Conservation (phyloP, 78 protist species). For the Diacronema lutheri region DNA sequence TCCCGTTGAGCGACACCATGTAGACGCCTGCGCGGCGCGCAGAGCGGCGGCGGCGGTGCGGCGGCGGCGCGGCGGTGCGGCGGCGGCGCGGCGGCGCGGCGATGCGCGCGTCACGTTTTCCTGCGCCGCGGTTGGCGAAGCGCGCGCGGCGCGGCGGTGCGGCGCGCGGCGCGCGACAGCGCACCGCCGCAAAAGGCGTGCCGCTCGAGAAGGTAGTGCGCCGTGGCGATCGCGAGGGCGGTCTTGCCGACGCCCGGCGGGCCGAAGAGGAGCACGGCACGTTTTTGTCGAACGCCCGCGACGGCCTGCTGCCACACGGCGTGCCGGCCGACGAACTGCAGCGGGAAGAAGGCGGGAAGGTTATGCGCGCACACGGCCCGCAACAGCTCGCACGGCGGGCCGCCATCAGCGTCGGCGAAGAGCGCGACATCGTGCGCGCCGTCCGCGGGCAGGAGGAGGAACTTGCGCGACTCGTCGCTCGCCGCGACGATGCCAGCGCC, state of each 20-base stretch:
- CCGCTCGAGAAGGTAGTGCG: not conserved
- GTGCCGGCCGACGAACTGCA: not conserved
- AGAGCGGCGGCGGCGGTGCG: too few species aligned
- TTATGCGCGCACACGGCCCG: not conserved
- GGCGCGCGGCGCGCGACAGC: too few species aligned
- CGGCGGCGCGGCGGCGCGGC: too few species aligned
- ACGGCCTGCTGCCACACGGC: not conserved
- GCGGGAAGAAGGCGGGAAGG: conserved; percentile 3
- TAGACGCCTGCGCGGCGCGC: too few species aligned
- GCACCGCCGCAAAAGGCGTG: not conserved
- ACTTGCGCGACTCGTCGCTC: not conserved
- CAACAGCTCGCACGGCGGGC: not conserved
- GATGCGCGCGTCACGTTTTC: too few species aligned
- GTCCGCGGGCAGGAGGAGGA: not conserved
- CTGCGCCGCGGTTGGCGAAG: too few species aligned
- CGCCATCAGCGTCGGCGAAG: not conserved
- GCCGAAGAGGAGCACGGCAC: not conserved
- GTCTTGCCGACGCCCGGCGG: not conserved
- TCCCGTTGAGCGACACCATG: too few species aligned
- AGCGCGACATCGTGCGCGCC: not conserved
- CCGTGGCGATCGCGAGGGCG: not conserved
- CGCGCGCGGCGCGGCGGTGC: too few species aligned
- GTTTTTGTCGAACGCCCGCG: not conserved
- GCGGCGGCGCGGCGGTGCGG: too few species aligned
- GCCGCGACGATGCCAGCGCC: not conserved